phyloP scores from a whole-genome alignment of 169 alveolate species.

The Plasmodium berghei region DNA sequence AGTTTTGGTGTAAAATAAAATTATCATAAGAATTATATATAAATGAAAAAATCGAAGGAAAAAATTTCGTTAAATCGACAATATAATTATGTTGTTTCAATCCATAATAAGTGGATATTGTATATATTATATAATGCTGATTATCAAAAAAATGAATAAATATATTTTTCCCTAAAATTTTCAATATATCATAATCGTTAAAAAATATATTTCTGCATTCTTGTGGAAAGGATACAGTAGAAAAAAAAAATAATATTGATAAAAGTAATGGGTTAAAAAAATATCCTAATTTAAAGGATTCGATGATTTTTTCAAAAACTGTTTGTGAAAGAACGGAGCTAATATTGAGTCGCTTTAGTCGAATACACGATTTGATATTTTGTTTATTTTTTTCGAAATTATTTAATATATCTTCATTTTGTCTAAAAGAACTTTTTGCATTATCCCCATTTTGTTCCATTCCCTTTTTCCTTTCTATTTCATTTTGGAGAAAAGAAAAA shows the following conservation, averaged over 20 bases:
- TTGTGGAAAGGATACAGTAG: slow-evolving; percentile 41
- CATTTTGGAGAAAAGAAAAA: not conserved
- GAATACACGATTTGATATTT: slow-evolving; percentile 7
- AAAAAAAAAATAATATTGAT: slow-evolving; percentile 56
- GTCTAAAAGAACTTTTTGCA: too few species aligned
- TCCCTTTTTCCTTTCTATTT: not conserved
- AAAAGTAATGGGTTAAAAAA: slow-evolving; percentile 52
- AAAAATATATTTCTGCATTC: slow-evolving; percentile 28
- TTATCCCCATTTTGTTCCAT: too few species aligned
- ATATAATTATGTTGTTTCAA: slow-evolving; percentile 17
- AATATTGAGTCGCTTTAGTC: slow-evolving; percentile 24
- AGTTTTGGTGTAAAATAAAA: not conserved
- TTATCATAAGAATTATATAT: slow-evolving; percentile 1
- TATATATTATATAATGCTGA: slow-evolving; percentile 26
- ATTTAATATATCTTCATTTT: not conserved
- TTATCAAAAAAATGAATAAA: slow-evolving; percentile 45
- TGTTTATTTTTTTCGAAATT: slow-evolving; percentile 19
- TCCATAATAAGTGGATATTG: slow-evolving; percentile 46
- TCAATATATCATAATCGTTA: slow-evolving; percentile 34
- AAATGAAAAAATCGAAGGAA: slow-evolving; percentile 51
- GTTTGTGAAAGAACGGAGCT: not conserved
- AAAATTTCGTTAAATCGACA: slow-evolving; percentile 26
- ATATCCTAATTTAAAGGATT: slow-evolving; percentile 39
- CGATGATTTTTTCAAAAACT: slow-evolving; percentile 43
- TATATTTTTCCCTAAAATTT: slow-evolving; percentile 37